phyloP scores from a whole-genome alignment of 2,329 filamentous ascomycete genomes.

The Beauveria rudraprayagi region DNA sequence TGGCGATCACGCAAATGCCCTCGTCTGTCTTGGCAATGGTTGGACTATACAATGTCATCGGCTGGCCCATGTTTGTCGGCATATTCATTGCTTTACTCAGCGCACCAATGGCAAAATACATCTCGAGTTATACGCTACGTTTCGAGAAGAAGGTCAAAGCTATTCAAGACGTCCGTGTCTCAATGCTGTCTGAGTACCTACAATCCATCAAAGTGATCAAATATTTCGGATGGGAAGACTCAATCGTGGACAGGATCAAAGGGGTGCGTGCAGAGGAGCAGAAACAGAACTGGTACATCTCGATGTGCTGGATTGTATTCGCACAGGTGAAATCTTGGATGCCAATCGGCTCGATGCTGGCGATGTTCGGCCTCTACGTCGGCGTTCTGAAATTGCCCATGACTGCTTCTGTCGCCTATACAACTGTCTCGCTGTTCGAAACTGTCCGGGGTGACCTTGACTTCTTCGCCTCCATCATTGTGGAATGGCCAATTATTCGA shows the following conservation, averaged over 20 bases:
- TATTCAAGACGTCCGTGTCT: conserved; percentile 49
- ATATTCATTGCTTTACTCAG: conserved; percentile 37
- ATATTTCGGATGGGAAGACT: conserved; percentile 52
- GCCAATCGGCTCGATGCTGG: conserved; percentile 43
- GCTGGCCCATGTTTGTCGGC: conserved; percentile 47
- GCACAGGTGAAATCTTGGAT: conserved; percentile 43
- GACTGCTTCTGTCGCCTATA: conserved; percentile 49
- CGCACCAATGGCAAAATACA: conserved; percentile 40
- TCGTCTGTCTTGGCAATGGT: conserved; percentile 39
- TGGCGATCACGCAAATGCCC: conserved; percentile 32
- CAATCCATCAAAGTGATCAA: conserved; percentile 51
- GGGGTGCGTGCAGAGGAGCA: conserved; percentile 43
- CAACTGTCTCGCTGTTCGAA: conserved; percentile 44
- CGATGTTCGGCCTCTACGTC: conserved; percentile 47
- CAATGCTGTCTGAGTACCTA: conserved; percentile 50
- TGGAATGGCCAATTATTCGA: conserved; percentile 25
- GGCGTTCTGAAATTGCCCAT: conserved; percentile 38
- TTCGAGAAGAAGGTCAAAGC: conserved; percentile 43
- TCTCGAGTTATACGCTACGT: conserved; percentile 37
- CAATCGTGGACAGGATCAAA: conserved; percentile 41
- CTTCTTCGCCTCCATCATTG: conserved; percentile 36
- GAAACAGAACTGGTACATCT: conserved; percentile 44
- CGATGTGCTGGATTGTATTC: conserved; percentile 37
- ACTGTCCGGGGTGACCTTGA: conserved; percentile 44
- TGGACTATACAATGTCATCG: conserved; percentile 47